phyloP scores from a whole-genome alignment of 805 yeast species.

The Kluyveromyces starmeri region DNA sequence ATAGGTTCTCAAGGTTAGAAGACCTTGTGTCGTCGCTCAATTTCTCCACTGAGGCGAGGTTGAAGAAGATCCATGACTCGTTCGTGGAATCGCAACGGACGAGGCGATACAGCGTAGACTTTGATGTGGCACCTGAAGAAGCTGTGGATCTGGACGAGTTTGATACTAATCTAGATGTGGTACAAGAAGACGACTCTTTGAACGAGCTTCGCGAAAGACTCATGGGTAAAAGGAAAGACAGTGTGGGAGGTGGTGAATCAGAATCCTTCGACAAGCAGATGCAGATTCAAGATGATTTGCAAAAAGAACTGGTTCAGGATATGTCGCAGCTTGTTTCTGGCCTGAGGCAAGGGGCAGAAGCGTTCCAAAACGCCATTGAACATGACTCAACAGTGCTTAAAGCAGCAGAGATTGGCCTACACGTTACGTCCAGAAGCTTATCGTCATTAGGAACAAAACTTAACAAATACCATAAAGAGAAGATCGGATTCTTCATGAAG shows the following conservation, averaged over 20 bases:
- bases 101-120: constrained; percentile 25
- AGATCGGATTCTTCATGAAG: constrained; percentile 25
- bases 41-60: not conserved
- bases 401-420: constrained; percentile 36
- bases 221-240: constrained; percentile 14
- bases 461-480: constrained; percentile 25
- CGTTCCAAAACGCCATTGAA: constrained; percentile 32
- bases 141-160: not conserved
- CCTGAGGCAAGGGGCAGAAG: constrained; percentile 33
- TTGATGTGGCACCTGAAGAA: constrained; percentile 13
- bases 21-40: constrained; percentile 3
- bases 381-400: constrained; percentile 32
- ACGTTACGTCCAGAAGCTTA: constrained; percentile 32
- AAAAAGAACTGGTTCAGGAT: constrained; percentile 31
- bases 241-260: constrained; percentile 4
- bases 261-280: constrained; percentile 29
- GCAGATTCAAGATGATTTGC: constrained; percentile 30
- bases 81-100: constrained; percentile 13
- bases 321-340: constrained; percentile 32
- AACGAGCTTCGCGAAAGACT: constrained; percentile 28
- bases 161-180: constrained; percentile 11
- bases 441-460: constrained; percentile 24
- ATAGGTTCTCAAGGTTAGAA: constrained; percentile 7
- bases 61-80: constrained; percentile 13
- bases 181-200: constrained; percentile 17